phyloP scores from a whole-genome alignment of 2,329 filamentous ascomycete species.

The Blumeriella jaapii region DNA sequence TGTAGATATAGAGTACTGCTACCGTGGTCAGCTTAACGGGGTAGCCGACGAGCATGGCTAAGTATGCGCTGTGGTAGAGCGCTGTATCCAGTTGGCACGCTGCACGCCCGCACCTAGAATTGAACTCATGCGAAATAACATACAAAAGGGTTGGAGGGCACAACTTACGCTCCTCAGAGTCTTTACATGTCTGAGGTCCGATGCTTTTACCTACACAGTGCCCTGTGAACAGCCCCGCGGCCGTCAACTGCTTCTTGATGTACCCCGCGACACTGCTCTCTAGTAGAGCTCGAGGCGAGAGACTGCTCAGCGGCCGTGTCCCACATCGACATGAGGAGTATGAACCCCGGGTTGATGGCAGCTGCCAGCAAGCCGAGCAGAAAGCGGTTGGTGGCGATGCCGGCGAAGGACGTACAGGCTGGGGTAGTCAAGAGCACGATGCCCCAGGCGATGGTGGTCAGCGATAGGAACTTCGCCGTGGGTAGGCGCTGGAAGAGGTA shows the following conservation, averaged over 20 bases:
- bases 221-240: constrained; percentile 38
- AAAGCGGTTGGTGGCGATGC: constrained; percentile 51
- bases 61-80: constrained; percentile 24
- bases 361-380: constrained; percentile 40
- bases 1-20: constrained; percentile 40
- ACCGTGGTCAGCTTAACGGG: constrained; percentile 39
- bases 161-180: constrained; percentile 20
- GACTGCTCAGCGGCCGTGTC: constrained; percentile 31
- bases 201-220: constrained; percentile 45
- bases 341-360: constrained; percentile 40
- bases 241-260: constrained; percentile 43
- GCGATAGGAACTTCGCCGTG: constrained; percentile 36
- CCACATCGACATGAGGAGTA: constrained; percentile 31
- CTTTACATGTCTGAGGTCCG: constrained; percentile 29
- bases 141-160: background rate
- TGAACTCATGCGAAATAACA: no score
- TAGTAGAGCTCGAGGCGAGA: constrained; percentile 30
- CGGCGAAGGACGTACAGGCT: constrained; percentile 43
- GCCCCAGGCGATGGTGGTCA: constrained; percentile 37
- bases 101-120: no score
- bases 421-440: constrained; percentile 36
- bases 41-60: constrained; percentile 42
- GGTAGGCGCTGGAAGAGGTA: constrained; percentile 37
- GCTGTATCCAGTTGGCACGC: constrained; percentile 22
- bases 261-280: constrained; percentile 40